Evolutionary conservation across 2,329 filamentous ascomycete genomes (phyloP).

Genomic region (Epichloe coenophiala): DNA sequence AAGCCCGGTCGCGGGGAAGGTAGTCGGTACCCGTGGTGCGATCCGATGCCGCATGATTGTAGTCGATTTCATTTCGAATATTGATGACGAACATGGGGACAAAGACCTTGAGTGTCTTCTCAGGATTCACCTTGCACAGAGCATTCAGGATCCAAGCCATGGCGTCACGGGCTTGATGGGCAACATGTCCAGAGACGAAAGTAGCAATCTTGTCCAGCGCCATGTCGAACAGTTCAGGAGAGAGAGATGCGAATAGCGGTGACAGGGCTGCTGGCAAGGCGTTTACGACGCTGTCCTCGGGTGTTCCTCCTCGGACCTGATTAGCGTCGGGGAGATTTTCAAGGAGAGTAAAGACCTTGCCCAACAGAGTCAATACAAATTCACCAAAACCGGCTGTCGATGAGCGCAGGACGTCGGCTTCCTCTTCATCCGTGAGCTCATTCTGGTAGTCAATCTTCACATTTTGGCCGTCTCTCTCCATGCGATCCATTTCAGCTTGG

Average conservation of each 20-base stretch:
- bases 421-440: constrained; percentile 73
- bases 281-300: constrained; percentile 95
- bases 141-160: constrained; percentile 98
- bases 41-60: constrained; percentile 90
- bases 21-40: constrained; percentile 89
- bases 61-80: constrained; percentile 92
- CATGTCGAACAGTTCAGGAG: constrained; percentile 84
- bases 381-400: constrained; percentile 91
- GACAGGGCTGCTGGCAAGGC: constrained; percentile 84
- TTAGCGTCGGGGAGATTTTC: constrained; percentile 91
- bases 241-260: constrained; percentile 79
- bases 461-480: constrained; percentile 77
- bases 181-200: constrained; percentile 87
- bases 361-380: constrained; percentile 80
- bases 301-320: constrained; percentile 75
- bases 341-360: constrained; percentile 85
- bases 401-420: constrained; percentile 77
- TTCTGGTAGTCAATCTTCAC: constrained; percentile 74
- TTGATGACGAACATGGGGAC: constrained; percentile 81
- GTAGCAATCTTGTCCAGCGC: constrained; percentile 82
- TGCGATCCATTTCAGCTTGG: constrained; percentile 80
- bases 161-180: constrained; percentile 90
- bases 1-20: constrained; percentile 78
- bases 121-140: constrained; percentile 86
- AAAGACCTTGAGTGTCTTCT: constrained; percentile 83